These are phyloP conservation scores for Alternaria sp. DNA, from an alignment of 2,329 filamentous ascomycete genomes.

Conservation along the genomic window DNA sequence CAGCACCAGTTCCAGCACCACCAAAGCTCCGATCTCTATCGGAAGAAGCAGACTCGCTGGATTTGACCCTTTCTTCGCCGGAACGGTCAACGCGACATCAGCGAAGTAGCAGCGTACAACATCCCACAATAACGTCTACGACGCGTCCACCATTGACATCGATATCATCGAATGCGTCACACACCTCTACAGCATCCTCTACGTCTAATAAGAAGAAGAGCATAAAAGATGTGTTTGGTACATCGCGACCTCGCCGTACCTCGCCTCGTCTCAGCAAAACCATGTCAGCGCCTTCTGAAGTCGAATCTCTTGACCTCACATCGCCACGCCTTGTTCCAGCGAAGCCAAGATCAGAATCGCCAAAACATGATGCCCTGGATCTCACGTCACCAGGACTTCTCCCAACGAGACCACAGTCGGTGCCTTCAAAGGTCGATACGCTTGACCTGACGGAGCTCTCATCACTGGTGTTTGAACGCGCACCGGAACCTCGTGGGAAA, in stretches of 20 bases:
- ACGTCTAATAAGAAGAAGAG: slow-evolving; percentile 7
- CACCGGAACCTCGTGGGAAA: not conserved
- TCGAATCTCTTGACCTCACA: slow-evolving; percentile 26
- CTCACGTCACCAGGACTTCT: slow-evolving; percentile 26
- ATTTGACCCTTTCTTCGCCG: slow-evolving; percentile 43
- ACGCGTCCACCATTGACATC: slow-evolving; percentile 36
- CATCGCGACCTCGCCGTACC: slow-evolving; percentile 25
- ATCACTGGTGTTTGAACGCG: slow-evolving; percentile 15
- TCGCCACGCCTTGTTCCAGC: slow-evolving; percentile 10
- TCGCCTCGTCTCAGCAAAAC: slow-evolving; percentile 35
- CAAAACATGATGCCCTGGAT: slow-evolving; percentile 36
- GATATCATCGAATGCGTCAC: slow-evolving; percentile 40
- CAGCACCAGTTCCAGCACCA: slow-evolving; percentile 26
- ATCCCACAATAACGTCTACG: slow-evolving; percentile 8
- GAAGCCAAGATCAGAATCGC: slow-evolving; percentile 10
- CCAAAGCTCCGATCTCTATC: slow-evolving; percentile 23
- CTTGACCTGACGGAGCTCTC: slow-evolving; percentile 36
- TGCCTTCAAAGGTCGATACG: slow-evolving; percentile 26
- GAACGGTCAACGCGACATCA: not conserved
- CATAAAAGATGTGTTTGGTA: slow-evolving; percentile 3
- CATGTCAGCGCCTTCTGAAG: slow-evolving; percentile 20
- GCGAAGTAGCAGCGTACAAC: slow-evolving; percentile 3
- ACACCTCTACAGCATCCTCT: slow-evolving; percentile 12
- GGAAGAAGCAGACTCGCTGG: slow-evolving; percentile 37
- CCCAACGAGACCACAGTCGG: not conserved